Evolutionary conservation across 768 basidiomycete species (phyloP), one percentile per base, ranked within the genome.

Genomic region (Rhodocollybia butyracea): DNA sequence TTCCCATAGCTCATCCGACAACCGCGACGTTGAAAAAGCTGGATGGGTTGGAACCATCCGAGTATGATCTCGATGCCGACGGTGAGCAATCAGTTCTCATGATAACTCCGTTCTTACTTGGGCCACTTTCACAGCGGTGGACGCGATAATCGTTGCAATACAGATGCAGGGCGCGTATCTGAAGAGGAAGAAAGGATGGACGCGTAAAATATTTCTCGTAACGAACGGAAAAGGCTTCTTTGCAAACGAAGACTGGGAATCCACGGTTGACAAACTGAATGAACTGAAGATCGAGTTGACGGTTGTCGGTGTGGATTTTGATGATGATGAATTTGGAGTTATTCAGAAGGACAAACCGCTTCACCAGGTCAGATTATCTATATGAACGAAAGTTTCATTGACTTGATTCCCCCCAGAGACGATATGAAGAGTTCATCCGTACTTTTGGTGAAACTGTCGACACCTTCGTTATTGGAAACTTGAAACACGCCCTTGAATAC

Each of bases 301-400:
- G 2, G 73, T 97, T 53, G 76, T 97, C 17, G 93, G 94, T 4
- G 78, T 94, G 41, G 91, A 94, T 68, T 95, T 96, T 70, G 91
- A 82, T 58, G 90, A 93, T 61, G 84, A 86, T 32, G 81, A 84
- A 19, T 69, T 81, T 12, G 80, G 70, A 1, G 89, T 80, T 64
- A 66, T 73, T 11, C 87, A 93, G 65, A 78, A 85, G 50, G 72
- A 83, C 59, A 95, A 96, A 66, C 75, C 82, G 5, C 55, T 73
- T 3, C 80, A 84, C 50, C 96, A 96, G 81, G 95, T 92, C 59
- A 27, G 60, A 59, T 22, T 26, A 42, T 42, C 27, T 17, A 17
- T 5, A 58, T 19, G 30, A 26, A n/a, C 50, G 11, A 5, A 21
- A 36, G 15, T 6, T 36, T 22, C 13, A 38, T 42, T n/a, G n/a